These are phyloP conservation scores for Sclerotiophoma versabilis DNA, from an alignment of 2,329 filamentous ascomycete genomes.

Conservation along the genomic window DNA sequence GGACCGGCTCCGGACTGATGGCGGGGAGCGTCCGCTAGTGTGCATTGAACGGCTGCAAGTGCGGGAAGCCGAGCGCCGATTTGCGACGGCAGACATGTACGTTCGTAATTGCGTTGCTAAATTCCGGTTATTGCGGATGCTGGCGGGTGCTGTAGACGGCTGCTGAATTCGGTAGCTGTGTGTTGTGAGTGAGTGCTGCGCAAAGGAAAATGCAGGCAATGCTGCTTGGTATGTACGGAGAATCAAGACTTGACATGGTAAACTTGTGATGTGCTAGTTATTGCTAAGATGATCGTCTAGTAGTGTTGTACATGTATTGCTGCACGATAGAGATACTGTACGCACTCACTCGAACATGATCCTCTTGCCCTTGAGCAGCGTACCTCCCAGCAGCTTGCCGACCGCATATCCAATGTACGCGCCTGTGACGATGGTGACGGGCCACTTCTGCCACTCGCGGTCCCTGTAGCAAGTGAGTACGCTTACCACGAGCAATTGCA, in stretches of 20 bases:
- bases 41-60: slow-evolving; percentile 1
- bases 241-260: not conserved
- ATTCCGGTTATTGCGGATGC: not conserved
- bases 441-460: slow-evolving; percentile 98
- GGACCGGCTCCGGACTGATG: not conserved
- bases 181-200: not conserved
- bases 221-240: too few species aligned
- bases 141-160: not conserved
- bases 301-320: not conserved
- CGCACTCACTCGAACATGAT: slow-evolving; percentile 51
- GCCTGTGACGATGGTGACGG: slow-evolving; percentile 86
- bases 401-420: slow-evolving; percentile 79
- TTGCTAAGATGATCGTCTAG: not conserved
- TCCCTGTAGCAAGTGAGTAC: slow-evolving; percentile 62
- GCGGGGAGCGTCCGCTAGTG: slow-evolving; percentile 14
- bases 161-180: not conserved
- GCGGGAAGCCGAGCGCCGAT: slow-evolving; percentile 1
- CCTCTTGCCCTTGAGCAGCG: slow-evolving; percentile 54
- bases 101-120: not conserved
- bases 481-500: not conserved
- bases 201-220: not conserved
- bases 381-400: slow-evolving; percentile 69
- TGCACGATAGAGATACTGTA: not conserved
- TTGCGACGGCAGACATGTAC: not conserved
- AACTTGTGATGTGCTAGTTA: not conserved